phyloP scores from a whole-genome alignment of 371 early-diverging fungal species.

The Gilbertella persicaria region DNA sequence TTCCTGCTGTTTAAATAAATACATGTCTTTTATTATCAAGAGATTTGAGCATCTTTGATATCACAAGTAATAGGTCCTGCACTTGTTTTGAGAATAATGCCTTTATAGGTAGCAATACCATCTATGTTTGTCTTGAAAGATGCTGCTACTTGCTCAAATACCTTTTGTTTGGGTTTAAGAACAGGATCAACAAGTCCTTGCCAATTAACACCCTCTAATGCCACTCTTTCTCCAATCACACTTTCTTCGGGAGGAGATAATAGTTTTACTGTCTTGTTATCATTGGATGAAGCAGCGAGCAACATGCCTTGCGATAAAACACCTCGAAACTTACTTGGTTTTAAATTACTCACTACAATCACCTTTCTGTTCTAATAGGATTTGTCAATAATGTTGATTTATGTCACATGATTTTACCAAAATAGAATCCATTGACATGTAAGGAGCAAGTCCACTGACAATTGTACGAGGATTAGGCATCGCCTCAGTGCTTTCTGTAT shows the following conservation, averaged over 20 bases:
- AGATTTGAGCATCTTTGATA: conserved; percentile 44
- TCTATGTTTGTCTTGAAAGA: conserved; percentile 40
- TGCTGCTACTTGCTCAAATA: conserved; percentile 50
- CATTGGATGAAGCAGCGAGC: conserved; percentile 46
- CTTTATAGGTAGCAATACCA: conserved; percentile 56
- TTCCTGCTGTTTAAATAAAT: conserved; percentile 20
- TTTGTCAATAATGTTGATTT: background rate
- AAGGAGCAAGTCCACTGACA: conserved; percentile 76
- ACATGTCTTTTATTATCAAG: conserved; percentile 18
- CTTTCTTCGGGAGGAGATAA: conserved; percentile 46
- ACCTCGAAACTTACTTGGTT: conserved; percentile 62
- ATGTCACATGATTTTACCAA: conserved; percentile 17
- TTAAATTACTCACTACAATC: conserved; percentile 60
- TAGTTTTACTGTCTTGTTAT: conserved; percentile 39
- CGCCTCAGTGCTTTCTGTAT: conserved; percentile 44
- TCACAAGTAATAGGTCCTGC: conserved; percentile 43
- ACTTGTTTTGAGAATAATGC: conserved; percentile 45
- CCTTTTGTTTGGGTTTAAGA: conserved; percentile 59
- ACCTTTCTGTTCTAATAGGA: conserved; percentile 41
- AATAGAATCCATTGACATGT: conserved; percentile 54
- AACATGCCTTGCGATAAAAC: conserved; percentile 65
- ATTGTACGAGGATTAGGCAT: conserved; percentile 62
- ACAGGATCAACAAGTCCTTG: conserved; percentile 30
- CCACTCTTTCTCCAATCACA: conserved; percentile 50
- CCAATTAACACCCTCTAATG: conserved; percentile 28